These are phyloP conservation scores for Bretziella fagacearum DNA, from an alignment of 2,329 filamentous ascomycete genomes.

Conservation along the genomic window DNA sequence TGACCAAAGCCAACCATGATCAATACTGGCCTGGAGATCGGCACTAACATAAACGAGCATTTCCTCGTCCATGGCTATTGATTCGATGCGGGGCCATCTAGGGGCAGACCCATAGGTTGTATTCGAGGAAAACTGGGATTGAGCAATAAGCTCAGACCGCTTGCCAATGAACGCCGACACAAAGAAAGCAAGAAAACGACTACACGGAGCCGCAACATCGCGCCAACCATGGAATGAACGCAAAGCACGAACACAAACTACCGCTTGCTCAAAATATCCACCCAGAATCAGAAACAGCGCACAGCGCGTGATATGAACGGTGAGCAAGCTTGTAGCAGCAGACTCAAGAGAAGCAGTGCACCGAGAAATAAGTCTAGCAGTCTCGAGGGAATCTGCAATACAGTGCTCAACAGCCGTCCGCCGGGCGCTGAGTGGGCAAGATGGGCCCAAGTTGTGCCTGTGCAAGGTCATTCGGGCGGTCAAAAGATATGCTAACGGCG, in stretches of 20 bases:
- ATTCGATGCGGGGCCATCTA: conserved; percentile 20
- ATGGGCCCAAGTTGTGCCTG: conserved; percentile 69
- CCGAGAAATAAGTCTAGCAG: conserved; percentile 56
- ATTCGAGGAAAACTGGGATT: conserved; percentile 16
- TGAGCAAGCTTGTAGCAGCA: conserved; percentile 56
- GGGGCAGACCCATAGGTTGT: not conserved
- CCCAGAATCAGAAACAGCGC: conserved; percentile 62
- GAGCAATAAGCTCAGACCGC: conserved; percentile 26
- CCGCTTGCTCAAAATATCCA: conserved; percentile 54
- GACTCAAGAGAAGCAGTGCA: conserved; percentile 42
- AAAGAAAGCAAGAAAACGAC: conserved; percentile 70
- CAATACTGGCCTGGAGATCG: conserved; percentile 54
- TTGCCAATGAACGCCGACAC: conserved; percentile 45
- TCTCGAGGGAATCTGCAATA: conserved; percentile 57
- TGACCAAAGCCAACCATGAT: conserved; percentile 63
- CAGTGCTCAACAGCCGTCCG: conserved; percentile 62
- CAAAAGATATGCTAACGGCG: conserved; percentile 62
- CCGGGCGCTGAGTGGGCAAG: conserved; percentile 48
- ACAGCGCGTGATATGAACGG: conserved; percentile 76
- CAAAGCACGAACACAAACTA: conserved; percentile 55
- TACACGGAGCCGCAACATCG: conserved; percentile 60
- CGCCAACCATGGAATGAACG: conserved; percentile 53
- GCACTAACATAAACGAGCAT: conserved; percentile 72
- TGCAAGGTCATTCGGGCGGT: conserved; percentile 73
- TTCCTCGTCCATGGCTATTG: conserved; percentile 55